These are phyloP conservation scores for Tricholoma saponaceum DNA, from an alignment of 768 basidiomycete species.

Conservation along the genomic window DNA sequence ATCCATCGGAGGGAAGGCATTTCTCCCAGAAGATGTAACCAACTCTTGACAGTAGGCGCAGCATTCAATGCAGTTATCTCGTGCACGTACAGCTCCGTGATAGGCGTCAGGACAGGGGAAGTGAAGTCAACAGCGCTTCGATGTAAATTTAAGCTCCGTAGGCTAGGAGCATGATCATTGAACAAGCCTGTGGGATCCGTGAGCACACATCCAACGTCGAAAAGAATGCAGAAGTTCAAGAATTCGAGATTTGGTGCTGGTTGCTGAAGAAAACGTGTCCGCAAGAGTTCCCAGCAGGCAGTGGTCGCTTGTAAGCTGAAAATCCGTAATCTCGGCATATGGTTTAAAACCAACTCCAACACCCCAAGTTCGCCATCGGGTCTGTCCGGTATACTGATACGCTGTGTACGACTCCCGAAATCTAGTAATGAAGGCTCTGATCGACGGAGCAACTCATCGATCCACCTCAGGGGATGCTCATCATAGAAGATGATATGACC, in stretches of 20 bases:
- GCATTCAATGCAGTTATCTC: neutral
- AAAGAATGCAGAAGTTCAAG: neutral
- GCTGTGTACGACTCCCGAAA: no score
- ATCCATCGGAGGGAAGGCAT: no score
- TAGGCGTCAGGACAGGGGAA: neutral
- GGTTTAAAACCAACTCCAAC: neutral
- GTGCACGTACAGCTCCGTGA: neutral
- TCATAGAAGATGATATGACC: neutral
- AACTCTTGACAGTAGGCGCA: neutral
- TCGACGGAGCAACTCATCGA: neutral
- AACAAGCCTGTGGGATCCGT: no score
- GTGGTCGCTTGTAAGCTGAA: neutral
- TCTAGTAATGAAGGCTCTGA: neutral
- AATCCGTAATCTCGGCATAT: no score
- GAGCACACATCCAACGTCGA: neutral
- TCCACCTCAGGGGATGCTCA: neutral
- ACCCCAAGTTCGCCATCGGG: neutral
- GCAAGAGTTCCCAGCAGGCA: neutral
- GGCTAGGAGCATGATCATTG: no score
- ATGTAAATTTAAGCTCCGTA: no score
- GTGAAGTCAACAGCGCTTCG: no score
- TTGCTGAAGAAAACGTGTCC: neutral
- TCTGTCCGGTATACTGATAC: neutral
- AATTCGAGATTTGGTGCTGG: neutral
- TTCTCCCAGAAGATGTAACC: no score